Evolutionary conservation across 148 eudicot genomes (phyloP).

Genomic region (Drosera capensis): DNA sequence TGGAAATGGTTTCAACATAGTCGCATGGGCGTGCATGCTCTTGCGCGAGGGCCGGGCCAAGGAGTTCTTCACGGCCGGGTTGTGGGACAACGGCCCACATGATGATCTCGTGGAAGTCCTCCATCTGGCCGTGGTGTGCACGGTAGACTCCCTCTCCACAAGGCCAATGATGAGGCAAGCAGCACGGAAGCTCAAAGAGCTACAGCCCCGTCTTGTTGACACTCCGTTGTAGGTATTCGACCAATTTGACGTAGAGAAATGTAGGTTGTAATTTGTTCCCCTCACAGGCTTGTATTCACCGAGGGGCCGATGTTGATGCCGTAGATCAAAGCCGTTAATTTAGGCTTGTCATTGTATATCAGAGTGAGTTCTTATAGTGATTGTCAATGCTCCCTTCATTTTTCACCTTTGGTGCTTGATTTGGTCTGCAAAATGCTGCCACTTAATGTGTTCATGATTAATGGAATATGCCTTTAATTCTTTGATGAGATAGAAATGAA

Average conservation of each 20-base stretch:
- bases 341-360: not conserved
- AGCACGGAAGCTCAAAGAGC: slow-evolving; percentile 33
- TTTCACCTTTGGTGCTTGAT: no score
- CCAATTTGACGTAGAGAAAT: not conserved
- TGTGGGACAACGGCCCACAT: slow-evolving; percentile 39
- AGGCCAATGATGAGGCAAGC: slow-evolving; percentile 48
- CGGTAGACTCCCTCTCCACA: slow-evolving; percentile 35
- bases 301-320: not conserved
- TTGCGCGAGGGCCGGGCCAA: slow-evolving; percentile 23
- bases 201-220: slow-evolving; percentile 7
- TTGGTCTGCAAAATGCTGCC: no score
- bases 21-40: slow-evolving; percentile 41
- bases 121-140: slow-evolving; percentile 35
- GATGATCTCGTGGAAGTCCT: slow-evolving; percentile 35
- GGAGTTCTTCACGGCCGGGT: slow-evolving; percentile 29
- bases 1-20: slow-evolving; percentile 51
- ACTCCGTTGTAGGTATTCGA: not conserved
- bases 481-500: no score
- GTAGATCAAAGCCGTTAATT: not conserved
- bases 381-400: no score
- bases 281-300: not conserved
- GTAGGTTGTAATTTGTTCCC: slow-evolving; percentile 1
- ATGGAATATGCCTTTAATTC: no score
- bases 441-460: no score
- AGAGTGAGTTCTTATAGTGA: slow-evolving; percentile 1